Conservation (phyloP, 176 grass and related monocot genomes). For the Panicum miliaceum region DNA sequence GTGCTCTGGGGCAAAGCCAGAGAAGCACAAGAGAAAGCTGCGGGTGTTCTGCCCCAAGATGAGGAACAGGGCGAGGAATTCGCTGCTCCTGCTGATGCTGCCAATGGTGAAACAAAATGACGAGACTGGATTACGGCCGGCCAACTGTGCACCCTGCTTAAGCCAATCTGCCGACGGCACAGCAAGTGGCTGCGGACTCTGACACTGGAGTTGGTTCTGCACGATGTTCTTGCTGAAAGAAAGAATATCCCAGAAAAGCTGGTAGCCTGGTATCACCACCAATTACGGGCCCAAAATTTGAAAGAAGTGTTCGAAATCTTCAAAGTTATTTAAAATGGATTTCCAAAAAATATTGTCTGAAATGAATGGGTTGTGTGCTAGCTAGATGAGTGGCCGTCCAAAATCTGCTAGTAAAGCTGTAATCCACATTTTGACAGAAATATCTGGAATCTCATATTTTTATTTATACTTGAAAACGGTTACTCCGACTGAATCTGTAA, state of each 20-base stretch:
- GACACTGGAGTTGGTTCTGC: background rate
- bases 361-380: no score
- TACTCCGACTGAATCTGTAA: no score
- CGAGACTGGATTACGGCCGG: background rate
- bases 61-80: conserved; percentile 28
- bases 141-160: background rate
- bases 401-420: no score
- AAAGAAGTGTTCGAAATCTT: background rate
- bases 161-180: background rate
- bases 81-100: background rate
- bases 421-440: no score
- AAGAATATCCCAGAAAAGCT: background rate
- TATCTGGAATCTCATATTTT: no score
- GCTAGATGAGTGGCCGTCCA: no score
- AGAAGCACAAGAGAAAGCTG: conserved; percentile 31
- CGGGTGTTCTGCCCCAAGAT: background rate
- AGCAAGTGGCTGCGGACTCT: background rate
- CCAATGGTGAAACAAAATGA: conserved; percentile 11
- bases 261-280: no score
- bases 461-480: no score
- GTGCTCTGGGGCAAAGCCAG: conserved; percentile 68
- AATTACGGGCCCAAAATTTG: background rate
- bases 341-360: no score
- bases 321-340: background rate
- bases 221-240: background rate